Evolutionary conservation across 495 filamentous ascomycete species (phyloP).

Genomic region (Tuber calosporum): DNA sequence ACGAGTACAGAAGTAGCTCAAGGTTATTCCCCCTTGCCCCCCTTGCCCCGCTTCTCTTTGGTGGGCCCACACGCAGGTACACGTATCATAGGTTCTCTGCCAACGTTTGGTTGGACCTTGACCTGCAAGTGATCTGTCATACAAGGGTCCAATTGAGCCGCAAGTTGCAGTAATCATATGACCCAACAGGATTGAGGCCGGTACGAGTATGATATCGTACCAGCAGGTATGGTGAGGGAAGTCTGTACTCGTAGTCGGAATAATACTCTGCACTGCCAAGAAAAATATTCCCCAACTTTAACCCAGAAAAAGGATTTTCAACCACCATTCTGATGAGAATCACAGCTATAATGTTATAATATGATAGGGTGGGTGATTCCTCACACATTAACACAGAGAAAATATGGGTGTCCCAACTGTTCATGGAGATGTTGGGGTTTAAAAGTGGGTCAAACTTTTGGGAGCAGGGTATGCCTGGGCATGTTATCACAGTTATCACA

Average conservation of each 20-base stretch:
- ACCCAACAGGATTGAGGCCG: background rate
- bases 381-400: background rate
- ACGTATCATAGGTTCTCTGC: slow-evolving; percentile 35
- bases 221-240: background rate
- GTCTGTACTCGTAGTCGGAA: background rate
- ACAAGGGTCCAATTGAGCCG: slow-evolving; percentile 1
- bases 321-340: background rate
- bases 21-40: background rate
- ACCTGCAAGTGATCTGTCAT: slow-evolving; percentile 1
- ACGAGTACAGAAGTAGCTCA: background rate
- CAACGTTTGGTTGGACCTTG: slow-evolving; percentile 27
- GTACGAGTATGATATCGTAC: no score
- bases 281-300: background rate
- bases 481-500: background rate
- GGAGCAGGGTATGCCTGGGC: background rate
- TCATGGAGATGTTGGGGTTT: background rate
- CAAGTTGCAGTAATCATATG: slow-evolving; percentile 1
- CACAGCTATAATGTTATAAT: background rate
- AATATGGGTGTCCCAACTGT: background rate
- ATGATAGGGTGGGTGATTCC: background rate
- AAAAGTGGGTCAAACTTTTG: background rate
- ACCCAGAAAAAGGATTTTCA: background rate
- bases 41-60: slow-evolving; percentile 11
- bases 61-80: slow-evolving; percentile 31
- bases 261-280: background rate